Evolutionary conservation across 768 basidiomycete species (phyloP), one percentile per base, ranked within the genome.

Genomic region (Collybia mongolica): DNA sequence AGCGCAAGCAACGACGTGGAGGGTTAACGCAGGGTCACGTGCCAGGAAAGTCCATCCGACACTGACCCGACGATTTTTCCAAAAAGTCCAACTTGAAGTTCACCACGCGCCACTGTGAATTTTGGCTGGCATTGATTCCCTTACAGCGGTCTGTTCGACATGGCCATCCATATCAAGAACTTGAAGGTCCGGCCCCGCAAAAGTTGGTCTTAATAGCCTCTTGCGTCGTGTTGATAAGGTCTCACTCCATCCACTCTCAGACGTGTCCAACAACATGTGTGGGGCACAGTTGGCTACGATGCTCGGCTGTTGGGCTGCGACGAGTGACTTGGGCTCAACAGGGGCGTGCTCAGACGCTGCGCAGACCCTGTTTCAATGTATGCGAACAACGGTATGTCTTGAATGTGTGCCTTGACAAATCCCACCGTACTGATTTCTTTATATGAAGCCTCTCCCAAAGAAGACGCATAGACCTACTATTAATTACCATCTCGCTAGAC

Each of bases 221-320:
- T 24, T 41, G 28, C 39, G 39, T 23, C 22, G 36, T 6, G 20
- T n/a, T 50, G 24, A 28, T 48, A 44, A 38, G 46, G 39, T 45
- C 41, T 44, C 17, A 54, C 41, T 49, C 44, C 29, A n/a, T 51
- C 41, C 46, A 23, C n/a, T n/a, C n/a, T n/a, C 58, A 83, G 81
- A 70, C 51, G 65, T 69, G 26, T 66, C 74, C 42, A 69, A 70
- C 19, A 79, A 77, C 51, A 74, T 86, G 63, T 90, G 88, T 63
- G 81, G 79, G 5, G 65, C 79, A 23, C 83, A 92, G 65, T 76
- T 94, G 49, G 76, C 84, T 15, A 70, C 79, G 39, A 88, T 95
- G 88, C 81, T 95, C 28, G 82, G 84, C 29, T 95, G 92, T 66
- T 93, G 90, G 90, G 88, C 92, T 22, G 86, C 87, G 14, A 78